These are phyloP conservation scores for Beauveria sp. DNA, from an alignment of 2,329 filamentous ascomycete genomes.

Conservation along the genomic window DNA sequence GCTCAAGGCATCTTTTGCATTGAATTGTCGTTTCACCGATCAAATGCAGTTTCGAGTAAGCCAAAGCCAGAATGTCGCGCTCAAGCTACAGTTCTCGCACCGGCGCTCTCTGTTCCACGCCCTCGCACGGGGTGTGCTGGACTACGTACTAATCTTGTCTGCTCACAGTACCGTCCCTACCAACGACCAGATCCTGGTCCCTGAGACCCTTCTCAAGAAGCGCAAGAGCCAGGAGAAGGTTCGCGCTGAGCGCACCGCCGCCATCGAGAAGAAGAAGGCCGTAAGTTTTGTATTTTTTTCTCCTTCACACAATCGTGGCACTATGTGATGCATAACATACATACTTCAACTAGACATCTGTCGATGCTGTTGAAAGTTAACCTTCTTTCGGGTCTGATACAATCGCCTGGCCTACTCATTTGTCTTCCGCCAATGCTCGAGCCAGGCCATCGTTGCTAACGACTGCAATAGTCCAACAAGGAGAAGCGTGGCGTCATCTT, in stretches of 20 bases:
- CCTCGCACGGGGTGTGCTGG: conserved; percentile 46
- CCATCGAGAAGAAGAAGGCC: conserved; percentile 80
- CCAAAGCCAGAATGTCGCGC: conserved; percentile 87
- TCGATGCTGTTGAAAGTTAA: conserved; percentile 97
- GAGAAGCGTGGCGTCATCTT: conserved; percentile 98
- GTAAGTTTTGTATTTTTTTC: conserved; percentile 47
- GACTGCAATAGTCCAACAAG: conserved; percentile 73
- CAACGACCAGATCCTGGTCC: conserved; percentile 91
- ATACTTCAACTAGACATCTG: conserved; percentile 80
- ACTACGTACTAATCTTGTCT: conserved; percentile 72
- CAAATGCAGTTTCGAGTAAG: conserved; percentile 76
- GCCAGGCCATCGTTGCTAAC: conserved; percentile 26
- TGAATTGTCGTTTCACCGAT: conserved; percentile 56
- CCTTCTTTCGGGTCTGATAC: conserved; percentile 99
- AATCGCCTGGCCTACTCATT: conserved; percentile 23
- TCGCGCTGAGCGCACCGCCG: conserved; percentile 76
- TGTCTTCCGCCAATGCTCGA: background rate
- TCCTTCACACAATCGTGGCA: conserved; percentile 22
- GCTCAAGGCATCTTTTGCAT: background rate
- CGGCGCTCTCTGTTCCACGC: conserved; percentile 65
- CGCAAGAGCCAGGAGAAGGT: conserved; percentile 99
- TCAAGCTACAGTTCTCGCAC: conserved; percentile 88
- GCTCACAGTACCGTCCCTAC: conserved; percentile 74
- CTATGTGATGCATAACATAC: conserved; percentile 81
- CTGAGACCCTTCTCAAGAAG: conserved; percentile 99